These are phyloP conservation scores for Aspergillus thermomutatus DNA, from an alignment of 2,329 filamentous ascomycete genomes.

Conservation along the genomic window DNA sequence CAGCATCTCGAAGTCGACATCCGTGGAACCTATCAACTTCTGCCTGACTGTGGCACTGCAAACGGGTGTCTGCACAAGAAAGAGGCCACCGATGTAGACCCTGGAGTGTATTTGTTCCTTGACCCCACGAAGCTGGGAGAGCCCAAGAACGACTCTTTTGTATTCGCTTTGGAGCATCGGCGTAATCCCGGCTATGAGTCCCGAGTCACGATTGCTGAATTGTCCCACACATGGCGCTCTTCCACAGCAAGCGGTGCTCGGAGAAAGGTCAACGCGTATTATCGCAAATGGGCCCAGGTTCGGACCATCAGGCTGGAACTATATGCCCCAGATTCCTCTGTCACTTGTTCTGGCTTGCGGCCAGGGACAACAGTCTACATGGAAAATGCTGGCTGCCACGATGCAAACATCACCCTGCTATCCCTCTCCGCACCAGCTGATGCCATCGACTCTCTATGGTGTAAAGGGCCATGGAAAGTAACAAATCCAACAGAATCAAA, in stretches of 20 bases:
- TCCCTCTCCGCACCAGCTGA: constrained; percentile 22
- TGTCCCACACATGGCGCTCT: constrained; percentile 48
- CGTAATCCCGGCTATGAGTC: constrained; percentile 46
- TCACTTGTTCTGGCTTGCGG: constrained; percentile 20
- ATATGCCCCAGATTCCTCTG: constrained; percentile 14
- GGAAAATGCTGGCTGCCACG: constrained; percentile 23
- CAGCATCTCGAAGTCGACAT: constrained; percentile 38
- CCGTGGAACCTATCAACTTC: constrained; percentile 49
- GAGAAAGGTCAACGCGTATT: constrained; percentile 26
- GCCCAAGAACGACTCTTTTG: constrained; percentile 50
- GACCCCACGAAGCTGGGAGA: constrained; percentile 52
- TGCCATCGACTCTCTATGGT: constrained; percentile 13
- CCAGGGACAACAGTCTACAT: constrained; percentile 12
- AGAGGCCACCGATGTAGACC: constrained; percentile 7
- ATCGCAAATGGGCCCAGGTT: constrained; percentile 26
- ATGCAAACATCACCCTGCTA: constrained; percentile 30
- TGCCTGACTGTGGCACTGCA: constrained; percentile 58
- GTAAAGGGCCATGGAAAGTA: constrained; percentile 23
- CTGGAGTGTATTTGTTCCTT: constrained; percentile 54
- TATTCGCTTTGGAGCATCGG: constrained; percentile 52
- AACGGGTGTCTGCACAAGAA: constrained; percentile 53
- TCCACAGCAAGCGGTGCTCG: constrained; percentile 17
- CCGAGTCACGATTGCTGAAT: constrained; percentile 44
- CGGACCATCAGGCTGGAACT: constrained; percentile 18
- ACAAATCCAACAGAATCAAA: constrained; percentile 25